Base-by-base conservation (phyloP, 139 green algal species). In the Gonium pectorale region DNA sequence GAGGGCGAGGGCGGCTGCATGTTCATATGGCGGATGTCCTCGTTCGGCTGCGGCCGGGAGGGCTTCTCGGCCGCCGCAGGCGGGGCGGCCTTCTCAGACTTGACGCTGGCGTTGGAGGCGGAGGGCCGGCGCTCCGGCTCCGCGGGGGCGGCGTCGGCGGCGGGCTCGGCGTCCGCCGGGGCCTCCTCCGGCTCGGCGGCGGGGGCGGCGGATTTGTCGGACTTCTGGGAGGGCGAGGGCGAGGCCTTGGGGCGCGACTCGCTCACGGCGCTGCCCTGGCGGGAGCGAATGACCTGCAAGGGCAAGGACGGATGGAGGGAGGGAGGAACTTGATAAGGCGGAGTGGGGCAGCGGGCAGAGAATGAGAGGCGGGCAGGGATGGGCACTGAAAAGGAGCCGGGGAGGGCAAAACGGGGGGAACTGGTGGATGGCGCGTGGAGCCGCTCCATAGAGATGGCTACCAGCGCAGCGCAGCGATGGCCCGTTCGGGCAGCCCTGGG, bases 1-100 rank as follows among this genome's bases (percentile, higher is more conserved):
- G 44, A 74, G 31, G 85, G 85, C 49, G 85, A 85, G 22, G 85
- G 85, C 41, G 75, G 85, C 35, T 84, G 67, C 41, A 80, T 60
- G 41, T 38, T 15, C 54, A 81, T 81, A 2, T 69, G 33, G 22
- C 54, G 54, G 3, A 81, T 26, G 17, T 29, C 31, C 59, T 71
- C 40, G 8, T 27, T 31, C 6, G 75, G 75, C 22, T 9, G 41
- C 29, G 41, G 73, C 27, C 29, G 59, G 19, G 29, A 52, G 5
- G 33, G 51, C 59, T 68, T 41, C 5, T n/a, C 15, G 17, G 33
- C 33, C 33, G 63, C 8, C n/a, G n/a, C n/a, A n/a, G n/a, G n/a
- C n/a, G n/a, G n/a, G n/a, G n/a, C n/a, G n/a, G 54, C 31, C 5
- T 38, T 29, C 37, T 24, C 73, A 7, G 73, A 69, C 8, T 11